Evolutionary conservation across 2,329 filamentous ascomycete species (phyloP).

Genomic region (Penicillium verrucosum): DNA sequence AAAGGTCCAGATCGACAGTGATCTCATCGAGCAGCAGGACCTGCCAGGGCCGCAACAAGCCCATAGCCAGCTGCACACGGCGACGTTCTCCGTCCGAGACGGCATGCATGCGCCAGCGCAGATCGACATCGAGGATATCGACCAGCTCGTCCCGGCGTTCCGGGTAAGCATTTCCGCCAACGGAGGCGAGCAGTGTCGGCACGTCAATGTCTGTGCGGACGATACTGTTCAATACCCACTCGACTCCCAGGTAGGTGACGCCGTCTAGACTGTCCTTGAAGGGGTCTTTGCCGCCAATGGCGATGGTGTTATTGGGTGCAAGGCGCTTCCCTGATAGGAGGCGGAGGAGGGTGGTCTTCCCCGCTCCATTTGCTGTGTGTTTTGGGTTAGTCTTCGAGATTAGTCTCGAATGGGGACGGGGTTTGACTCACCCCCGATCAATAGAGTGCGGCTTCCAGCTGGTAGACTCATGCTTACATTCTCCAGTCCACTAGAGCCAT

Average conservation of each 20-base stretch:
- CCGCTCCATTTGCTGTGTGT: slow-evolving; percentile 76
- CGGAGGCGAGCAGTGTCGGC: slow-evolving; percentile 73
- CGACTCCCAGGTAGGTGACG: slow-evolving; percentile 92
- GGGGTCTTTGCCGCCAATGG: slow-evolving; percentile 79
- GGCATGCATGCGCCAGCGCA: slow-evolving; percentile 90
- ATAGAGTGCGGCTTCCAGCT: slow-evolving; percentile 76
- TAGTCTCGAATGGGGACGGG: neutral
- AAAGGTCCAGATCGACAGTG: slow-evolving; percentile 90
- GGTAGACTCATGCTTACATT: slow-evolving; percentile 75
- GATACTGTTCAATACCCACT: slow-evolving; percentile 97
- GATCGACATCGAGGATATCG: slow-evolving; percentile 84
- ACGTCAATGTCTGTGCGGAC: slow-evolving; percentile 95
- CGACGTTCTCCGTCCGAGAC: slow-evolving; percentile 90
- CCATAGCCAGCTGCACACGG: slow-evolving; percentile 94
- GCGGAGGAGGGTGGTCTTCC: slow-evolving; percentile 93
- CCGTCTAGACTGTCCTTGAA: slow-evolving; percentile 88
- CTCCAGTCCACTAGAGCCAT: slow-evolving; percentile 74
- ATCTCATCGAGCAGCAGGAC: slow-evolving; percentile 93
- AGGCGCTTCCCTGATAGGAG: slow-evolving; percentile 94
- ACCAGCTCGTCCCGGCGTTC: slow-evolving; percentile 83
- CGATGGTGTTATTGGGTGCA: slow-evolving; percentile 70
- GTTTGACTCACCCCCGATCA: slow-evolving; percentile 69
- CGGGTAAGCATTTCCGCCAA: slow-evolving; percentile 81
- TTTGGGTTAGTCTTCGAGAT: slow-evolving; percentile 12
- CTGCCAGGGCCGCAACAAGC: slow-evolving; percentile 83